A percentile compares a stretch with the other conserved stretches of the same genome.
These are phyloP conservation scores for Cercospora sp. DNA, from an alignment of 2,329 filamentous ascomycete species.

Conservation along the genomic window DNA sequence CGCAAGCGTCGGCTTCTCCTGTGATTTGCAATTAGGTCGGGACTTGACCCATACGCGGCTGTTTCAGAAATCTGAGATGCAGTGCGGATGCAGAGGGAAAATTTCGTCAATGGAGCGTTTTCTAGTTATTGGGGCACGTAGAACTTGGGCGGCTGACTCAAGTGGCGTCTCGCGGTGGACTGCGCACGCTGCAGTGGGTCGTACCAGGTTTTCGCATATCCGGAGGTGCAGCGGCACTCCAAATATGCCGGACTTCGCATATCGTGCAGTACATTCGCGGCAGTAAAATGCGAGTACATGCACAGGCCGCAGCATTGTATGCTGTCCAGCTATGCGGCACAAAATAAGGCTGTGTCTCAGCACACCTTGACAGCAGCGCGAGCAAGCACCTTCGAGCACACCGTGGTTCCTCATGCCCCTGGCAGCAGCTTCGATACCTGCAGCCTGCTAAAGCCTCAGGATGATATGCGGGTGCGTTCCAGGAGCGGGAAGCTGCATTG, in stretches of 20 bases:
- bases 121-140: not conserved
- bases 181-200: not conserved
- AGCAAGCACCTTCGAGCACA: not conserved
- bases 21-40: slow-evolving; percentile 11
- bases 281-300: not conserved
- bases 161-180: slow-evolving; percentile 7
- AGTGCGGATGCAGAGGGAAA: not conserved
- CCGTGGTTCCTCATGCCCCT: not conserved
- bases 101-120: not conserved
- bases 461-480: not conserved
- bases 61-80: slow-evolving; percentile 14
- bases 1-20: slow-evolving; percentile 7
- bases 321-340: not conserved
- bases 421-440: not conserved
- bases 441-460: not conserved
- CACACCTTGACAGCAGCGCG: not conserved
- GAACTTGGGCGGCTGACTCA: not conserved
- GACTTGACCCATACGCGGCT: slow-evolving; percentile 4
- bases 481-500: not conserved
- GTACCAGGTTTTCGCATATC: slow-evolving; percentile 3
- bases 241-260: slow-evolving; percentile 4
- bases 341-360: not conserved
- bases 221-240: slow-evolving; percentile 5
- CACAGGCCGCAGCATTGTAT: not conserved
- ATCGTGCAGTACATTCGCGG: not conserved